Evolutionary conservation across 768 basidiomycete genomes (phyloP).

Genomic region (Lactifluus hygrophoroides): DNA sequence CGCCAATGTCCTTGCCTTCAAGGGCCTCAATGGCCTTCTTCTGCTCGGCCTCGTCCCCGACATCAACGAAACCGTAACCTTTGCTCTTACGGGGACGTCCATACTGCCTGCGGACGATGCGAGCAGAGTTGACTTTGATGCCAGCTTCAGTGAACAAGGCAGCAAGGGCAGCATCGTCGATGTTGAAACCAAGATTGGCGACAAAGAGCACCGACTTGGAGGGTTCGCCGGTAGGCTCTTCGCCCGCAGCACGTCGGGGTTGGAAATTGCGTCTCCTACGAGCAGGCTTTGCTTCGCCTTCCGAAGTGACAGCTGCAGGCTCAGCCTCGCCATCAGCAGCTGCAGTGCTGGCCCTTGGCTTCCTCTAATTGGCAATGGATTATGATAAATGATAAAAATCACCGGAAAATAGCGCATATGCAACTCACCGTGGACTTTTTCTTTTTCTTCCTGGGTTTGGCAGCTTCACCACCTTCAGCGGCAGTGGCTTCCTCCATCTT

Average conservation of each 20-base stretch:
- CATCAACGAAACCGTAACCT: constrained; percentile 97
- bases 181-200: constrained; percentile 93
- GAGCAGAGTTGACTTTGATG: constrained; percentile 75
- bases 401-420: constrained; percentile 18
- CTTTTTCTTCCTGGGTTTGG: constrained; percentile 72
- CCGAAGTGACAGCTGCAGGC: constrained; percentile 31
- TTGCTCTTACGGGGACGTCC: constrained; percentile 84
- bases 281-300: constrained; percentile 33
- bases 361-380: constrained; percentile 44
- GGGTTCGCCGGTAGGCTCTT: constrained; percentile 80
- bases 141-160: constrained; percentile 82
- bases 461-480: constrained; percentile 47
- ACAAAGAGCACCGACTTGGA: constrained; percentile 90
- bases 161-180: constrained; percentile 76
- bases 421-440: constrained; percentile 51
- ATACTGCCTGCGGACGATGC: constrained; percentile 81
- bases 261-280: constrained; percentile 55
- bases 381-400: constrained; percentile 20
- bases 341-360: constrained; percentile 31
- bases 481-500: constrained; percentile 47
- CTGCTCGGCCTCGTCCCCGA: constrained; percentile 83
- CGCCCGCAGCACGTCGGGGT: constrained; percentile 60
- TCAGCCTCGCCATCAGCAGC: constrained; percentile 31
- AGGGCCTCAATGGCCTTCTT: constrained; percentile 81
- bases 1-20: constrained; percentile 82